phyloP scores from a whole-genome alignment of 345 rosid species.

The Eucalyptus cladocalyx region DNA sequence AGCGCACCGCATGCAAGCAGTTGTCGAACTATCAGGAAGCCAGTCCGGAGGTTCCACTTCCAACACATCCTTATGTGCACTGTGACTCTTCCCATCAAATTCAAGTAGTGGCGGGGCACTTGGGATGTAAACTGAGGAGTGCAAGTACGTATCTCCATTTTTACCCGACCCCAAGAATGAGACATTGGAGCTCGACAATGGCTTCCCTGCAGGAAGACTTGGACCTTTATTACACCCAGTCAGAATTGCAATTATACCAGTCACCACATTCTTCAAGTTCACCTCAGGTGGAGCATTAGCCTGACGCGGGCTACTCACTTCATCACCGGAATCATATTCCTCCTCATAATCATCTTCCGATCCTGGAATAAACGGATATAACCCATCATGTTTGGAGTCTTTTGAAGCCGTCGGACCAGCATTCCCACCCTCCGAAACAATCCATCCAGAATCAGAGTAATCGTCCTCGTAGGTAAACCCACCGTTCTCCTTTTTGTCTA shows the following conservation, averaged over 20 bases:
- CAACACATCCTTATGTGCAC: constrained; percentile 57
- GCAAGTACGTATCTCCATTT: constrained; percentile 67
- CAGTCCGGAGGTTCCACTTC: constrained; percentile 94
- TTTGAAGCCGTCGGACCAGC: constrained; percentile 2
- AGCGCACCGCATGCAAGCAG: constrained; percentile 74
- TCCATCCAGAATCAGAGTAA: constrained; percentile 15
- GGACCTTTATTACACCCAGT: constrained; percentile 52
- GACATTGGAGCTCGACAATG: constrained; percentile 45
- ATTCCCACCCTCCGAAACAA: constrained; percentile 10
- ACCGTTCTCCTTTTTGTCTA: constrained; percentile 1
- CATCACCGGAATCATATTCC: constrained; percentile 49
- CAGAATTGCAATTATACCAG: constrained; percentile 69
- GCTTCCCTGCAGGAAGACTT: constrained; percentile 4
- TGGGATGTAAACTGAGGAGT: constrained; percentile 87
- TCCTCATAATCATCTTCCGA: constrained; percentile 44
- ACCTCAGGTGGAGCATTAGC: constrained; percentile 40
- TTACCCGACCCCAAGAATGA: constrained; percentile 66
- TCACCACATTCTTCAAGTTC: constrained; percentile 70
- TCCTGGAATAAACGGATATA: constrained; percentile 30
- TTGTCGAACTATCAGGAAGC: constrained; percentile 83
- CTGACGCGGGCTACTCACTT: not conserved
- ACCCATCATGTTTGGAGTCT: constrained; percentile 14
- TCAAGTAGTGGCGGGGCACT: constrained; percentile 94
- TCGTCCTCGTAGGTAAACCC: constrained; percentile 9
- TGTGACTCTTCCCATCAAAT: constrained; percentile 36